Base-by-base conservation (phyloP, 2,329 filamentous ascomycete species). In the Triangularia verruculosa region DNA sequence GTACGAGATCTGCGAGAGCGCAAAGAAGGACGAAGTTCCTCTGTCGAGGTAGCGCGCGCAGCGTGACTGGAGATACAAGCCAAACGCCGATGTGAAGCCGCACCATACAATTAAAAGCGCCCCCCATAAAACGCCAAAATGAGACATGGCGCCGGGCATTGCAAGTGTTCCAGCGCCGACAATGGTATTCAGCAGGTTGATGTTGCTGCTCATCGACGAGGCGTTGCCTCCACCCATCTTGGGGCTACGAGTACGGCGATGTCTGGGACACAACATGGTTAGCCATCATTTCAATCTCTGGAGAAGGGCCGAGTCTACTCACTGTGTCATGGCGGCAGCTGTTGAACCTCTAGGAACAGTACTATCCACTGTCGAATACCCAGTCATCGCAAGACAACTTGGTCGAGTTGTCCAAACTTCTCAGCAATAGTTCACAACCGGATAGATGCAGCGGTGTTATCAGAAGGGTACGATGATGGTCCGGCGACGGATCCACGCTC, bases 161-260 rank as follows among this genome's bases (percentile, higher is more conserved):
- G 94, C 95, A 51, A 99, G 86, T 1, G 96, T 93, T 61, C 95
- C 95, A 34, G 95, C 94, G 62, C 95, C 95, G 68, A 99, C 87
- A 72, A 99, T 99, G 17, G 95, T 99, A 77, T 99, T 99, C 68
- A 98, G 83, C 68, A 99, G 82, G 76, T 99, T 99, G 78, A 98
- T 90, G 69, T 95, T 90, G 75, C 93, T 97, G 79, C 93, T 97
- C 61, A 89, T 77, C 87, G 91, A 96, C 70, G 91, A 90, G 70
- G 95, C 95, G 73, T 93, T 86, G 61, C 95, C 93, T 65, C 89
- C 89, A 62, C 83, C 85, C 76, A 90, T 87, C 78, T 93, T 93
- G 71, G 89, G 88, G 67, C 83, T 85, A 73, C 87, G 79, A 25
- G 77, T 81, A 70, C 83, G 79, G 74, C 87, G 85, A 73, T 77